Evolutionary conservation across 2,329 filamentous ascomycete genomes (phyloP).

Genomic region (Colletotrichum sublineola): DNA sequence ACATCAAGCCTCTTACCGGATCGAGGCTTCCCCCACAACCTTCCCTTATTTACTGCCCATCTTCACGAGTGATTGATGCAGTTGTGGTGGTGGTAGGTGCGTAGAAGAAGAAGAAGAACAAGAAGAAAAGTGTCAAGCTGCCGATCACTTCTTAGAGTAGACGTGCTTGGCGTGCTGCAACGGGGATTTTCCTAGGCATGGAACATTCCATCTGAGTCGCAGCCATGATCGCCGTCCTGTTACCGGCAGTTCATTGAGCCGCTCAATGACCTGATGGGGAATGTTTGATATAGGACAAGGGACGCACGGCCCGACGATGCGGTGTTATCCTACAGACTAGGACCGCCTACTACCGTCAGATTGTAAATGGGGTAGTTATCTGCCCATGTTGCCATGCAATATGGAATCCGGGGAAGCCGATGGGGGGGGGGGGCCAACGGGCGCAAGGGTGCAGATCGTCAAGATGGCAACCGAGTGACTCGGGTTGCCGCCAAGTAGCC

Average conservation of each 20-base stretch:
- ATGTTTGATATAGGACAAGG: conserved; percentile 1
- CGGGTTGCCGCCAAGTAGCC: not conserved
- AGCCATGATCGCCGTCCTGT: conserved; percentile 2
- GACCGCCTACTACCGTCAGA: not conserved
- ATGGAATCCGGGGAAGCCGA: conserved; percentile 19
- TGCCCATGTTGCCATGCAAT: not conserved
- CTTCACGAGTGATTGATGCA: not conserved
- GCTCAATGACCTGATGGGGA: not conserved
- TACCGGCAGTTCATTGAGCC: conserved; percentile 8
- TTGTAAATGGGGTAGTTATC: not conserved
- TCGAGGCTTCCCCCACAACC: not conserved
- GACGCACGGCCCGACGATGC: not conserved
- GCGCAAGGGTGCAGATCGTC: not conserved
- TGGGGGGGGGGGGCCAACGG: conserved; percentile 3
- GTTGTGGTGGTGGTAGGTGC: not conserved
- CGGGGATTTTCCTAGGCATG: conserved; percentile 1
- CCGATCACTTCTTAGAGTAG: conserved; percentile 1
- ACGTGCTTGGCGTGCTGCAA: not conserved
- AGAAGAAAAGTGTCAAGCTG: not conserved
- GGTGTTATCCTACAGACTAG: not conserved
- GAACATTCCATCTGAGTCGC: conserved; percentile 10
- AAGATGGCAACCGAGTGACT: not conserved
- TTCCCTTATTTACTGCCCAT: not conserved
- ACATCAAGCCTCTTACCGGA: not conserved
- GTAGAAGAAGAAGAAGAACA: not conserved